Evolutionary conservation across 192 early-diverging fungal genomes (phyloP), one percentile per base, ranked within the genome.

Genomic region (Umbelopsis sp.): DNA sequence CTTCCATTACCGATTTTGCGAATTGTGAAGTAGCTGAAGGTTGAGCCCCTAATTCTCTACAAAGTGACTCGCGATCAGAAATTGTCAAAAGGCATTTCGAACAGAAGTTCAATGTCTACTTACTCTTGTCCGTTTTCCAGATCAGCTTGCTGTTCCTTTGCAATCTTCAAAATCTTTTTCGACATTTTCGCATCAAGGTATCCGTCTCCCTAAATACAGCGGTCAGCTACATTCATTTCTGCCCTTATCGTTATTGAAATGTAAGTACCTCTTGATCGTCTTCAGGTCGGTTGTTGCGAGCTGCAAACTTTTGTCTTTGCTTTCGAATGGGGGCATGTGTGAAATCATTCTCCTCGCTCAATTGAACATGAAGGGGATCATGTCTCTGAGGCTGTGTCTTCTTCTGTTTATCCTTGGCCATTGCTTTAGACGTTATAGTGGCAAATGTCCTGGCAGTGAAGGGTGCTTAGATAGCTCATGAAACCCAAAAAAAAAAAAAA

Each of bases 181-280:
- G 96, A 97, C 37, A 94, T 91, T 74, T 94, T 96, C 55, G 90
- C 85, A 74, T 98, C 97, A n/a, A 97, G 84, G 65, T 81, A 90
- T 80, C 81, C 55, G 16, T 61, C 55, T 7, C 55, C 82, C 87
- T 89, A 75, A 35, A 71, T 12, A 46, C 27, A n/a, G 2, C 46
- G 23, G 25, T 45, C 21, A 55, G 6, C 5, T 4, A 6, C 0
- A 0, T 9, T 41, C 37, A 6, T 1, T 41, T 41, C n/a, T 1
- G 5, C 37, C 15, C 37, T 49, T 45, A 23, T 41, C 18, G 21
- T 25, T 35, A 55, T 20, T 12, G 23, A 37, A 25, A 33, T 49
- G 23, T 25, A 16, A 16, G 5, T 82, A 85, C 88, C 66, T 85
- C 83, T 12, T 79, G 77, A 72, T 88, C 83, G 76, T 87, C 72